Percentiles rank a stretch among this genome's conserved stretches.
Conservation (phyloP, 441 rosid species). For the Eutrema salsugineum region DNA sequence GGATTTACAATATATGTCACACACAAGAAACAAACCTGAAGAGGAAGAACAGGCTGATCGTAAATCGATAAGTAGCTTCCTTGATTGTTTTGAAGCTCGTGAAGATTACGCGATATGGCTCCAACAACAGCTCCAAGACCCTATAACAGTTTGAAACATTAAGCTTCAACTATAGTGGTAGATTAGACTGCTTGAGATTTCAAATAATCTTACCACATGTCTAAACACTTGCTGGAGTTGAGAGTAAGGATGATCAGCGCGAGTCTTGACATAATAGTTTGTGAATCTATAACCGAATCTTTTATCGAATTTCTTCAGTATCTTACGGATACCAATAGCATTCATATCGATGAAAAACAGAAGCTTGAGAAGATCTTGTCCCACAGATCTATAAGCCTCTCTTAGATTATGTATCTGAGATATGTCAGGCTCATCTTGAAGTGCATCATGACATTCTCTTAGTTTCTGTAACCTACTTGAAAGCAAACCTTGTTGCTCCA, state of each 20-base stretch:
- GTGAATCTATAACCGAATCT: slow-evolving; percentile 88
- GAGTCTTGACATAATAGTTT: slow-evolving; percentile 85
- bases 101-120: slow-evolving; percentile 95
- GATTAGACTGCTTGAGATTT: background rate
- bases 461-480: slow-evolving; percentile 76
- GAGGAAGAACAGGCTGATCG: slow-evolving; percentile 78
- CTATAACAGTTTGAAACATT: slow-evolving; percentile 32
- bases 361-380: slow-evolving; percentile 80
- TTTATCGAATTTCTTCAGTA: slow-evolving; percentile 91
- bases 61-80: slow-evolving; percentile 95
- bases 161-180: background rate
- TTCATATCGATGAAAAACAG: slow-evolving; percentile 78
- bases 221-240: slow-evolving; percentile 92
- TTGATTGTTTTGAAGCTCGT: slow-evolving; percentile 88
- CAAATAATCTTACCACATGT: slow-evolving; percentile 75
- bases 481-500: slow-evolving; percentile 94
- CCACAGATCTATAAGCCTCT: slow-evolving; percentile 75
- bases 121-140: slow-evolving; percentile 98
- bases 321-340: slow-evolving; percentile 87
- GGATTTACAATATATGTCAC: slow-evolving; percentile 3
- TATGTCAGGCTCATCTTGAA: slow-evolving; percentile 60
- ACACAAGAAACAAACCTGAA: slow-evolving; percentile 37
- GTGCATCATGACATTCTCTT: slow-evolving; percentile 66
- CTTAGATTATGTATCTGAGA: slow-evolving; percentile 57
- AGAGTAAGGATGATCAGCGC: slow-evolving; percentile 97